Evolutionary conservation across 768 basidiomycete species (phyloP).

Genomic region (Collybiopsis luxurians): DNA sequence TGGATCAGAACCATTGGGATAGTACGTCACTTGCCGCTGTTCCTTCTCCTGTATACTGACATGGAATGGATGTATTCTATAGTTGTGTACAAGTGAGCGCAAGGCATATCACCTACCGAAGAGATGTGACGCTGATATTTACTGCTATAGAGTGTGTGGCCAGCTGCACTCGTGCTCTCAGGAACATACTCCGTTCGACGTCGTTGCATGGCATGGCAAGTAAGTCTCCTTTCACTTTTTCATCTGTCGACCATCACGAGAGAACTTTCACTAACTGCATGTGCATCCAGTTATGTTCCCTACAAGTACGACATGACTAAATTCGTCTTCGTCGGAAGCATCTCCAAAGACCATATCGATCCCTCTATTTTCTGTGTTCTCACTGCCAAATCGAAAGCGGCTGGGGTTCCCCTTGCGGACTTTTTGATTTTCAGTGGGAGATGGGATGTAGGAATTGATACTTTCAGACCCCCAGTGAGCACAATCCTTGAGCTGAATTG

Average conservation of each 20-base stretch:
- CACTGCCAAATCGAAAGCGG: conserved; percentile 60
- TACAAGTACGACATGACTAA: conserved; percentile 68
- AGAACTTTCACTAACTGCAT: background rate
- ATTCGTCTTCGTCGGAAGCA: conserved; percentile 60
- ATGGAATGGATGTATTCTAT: background rate
- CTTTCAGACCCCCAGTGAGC: conserved; percentile 60
- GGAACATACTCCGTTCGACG: conserved; percentile 69
- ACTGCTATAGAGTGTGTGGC: conserved; percentile 45
- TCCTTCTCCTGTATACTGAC: background rate
- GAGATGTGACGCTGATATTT: background rate
- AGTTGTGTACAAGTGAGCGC: conserved; percentile 50
- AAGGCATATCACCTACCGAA: background rate
- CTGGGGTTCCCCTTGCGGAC: conserved; percentile 56
- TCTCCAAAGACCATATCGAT: conserved; percentile 68
- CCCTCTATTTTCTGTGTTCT: conserved; percentile 69
- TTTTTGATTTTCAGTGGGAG: conserved; percentile 63
- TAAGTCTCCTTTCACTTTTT: conserved; percentile 23
- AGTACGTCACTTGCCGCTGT: conserved; percentile 32
- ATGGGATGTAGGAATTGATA: conserved; percentile 59
- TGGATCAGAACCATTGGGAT: conserved; percentile 61
- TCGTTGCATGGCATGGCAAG: conserved; percentile 73
- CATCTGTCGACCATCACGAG: background rate
- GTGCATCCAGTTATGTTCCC: conserved; percentile 49
- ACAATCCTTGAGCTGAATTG: background rate
- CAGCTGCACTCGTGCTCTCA: conserved; percentile 52